A percentile compares a stretch with the other conserved stretches of the same genome.
These are phyloP conservation scores for Artemisia argyi DNA, from an alignment of 129 eudicot species.

Conservation along the genomic window DNA sequence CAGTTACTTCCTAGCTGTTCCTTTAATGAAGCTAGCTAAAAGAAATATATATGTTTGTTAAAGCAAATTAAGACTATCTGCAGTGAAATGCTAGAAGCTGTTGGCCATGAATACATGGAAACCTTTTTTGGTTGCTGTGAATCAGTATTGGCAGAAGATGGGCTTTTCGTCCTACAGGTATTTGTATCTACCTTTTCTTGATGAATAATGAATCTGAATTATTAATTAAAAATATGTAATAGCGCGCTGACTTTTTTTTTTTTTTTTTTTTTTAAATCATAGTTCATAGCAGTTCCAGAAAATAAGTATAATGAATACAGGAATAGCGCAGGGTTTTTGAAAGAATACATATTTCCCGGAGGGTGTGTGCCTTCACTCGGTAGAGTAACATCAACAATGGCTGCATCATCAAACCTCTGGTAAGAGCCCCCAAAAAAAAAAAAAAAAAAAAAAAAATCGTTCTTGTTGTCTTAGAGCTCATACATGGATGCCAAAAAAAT, in stretches of 20 bases:
- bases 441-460: too few relatives aligned
- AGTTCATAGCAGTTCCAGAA: conserved; percentile 92
- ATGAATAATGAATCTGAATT: not conserved
- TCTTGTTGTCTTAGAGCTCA: not conserved
- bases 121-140: conserved; percentile 82
- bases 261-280: not conserved
- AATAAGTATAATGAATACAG: conserved; percentile 77
- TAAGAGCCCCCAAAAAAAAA: not conserved
- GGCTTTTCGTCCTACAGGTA: conserved; percentile 81
- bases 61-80: not conserved
- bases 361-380: conserved; percentile 86
- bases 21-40: not conserved
- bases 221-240: not conserved
- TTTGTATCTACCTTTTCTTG: not conserved
- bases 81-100: conserved; percentile 99
- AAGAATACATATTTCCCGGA: conserved; percentile 92
- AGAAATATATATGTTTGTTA: too few relatives aligned
- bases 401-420: conserved; percentile 84
- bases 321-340: conserved; percentile 74
- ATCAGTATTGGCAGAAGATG: conserved; percentile 60
- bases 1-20: not conserved
- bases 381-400: conserved; percentile 88
- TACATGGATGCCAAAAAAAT: not conserved
- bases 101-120: conserved; percentile 92
- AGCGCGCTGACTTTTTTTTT: too few relatives aligned